phyloP scores from a whole-genome alignment of 1,284 basidiomycete genomes.

The Tetrapyrgos nigripes region DNA sequence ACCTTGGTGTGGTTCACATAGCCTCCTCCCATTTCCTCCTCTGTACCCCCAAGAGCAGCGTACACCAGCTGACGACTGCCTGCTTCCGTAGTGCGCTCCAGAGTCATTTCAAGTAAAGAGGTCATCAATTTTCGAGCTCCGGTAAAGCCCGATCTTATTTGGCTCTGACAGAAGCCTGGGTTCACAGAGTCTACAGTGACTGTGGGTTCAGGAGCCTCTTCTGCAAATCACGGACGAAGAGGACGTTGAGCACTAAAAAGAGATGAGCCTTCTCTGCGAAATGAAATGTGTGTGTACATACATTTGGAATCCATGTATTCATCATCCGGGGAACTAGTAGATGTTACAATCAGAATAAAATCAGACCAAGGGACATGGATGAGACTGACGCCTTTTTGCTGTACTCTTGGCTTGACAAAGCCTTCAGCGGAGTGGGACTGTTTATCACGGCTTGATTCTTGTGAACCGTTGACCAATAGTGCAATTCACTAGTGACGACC shows the following conservation, averaged over 20 bases:
- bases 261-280: neutral
- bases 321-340: neutral
- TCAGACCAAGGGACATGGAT: neutral
- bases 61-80: conserved; percentile 18
- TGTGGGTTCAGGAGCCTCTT: conserved; percentile 38
- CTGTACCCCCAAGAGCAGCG: conserved; percentile 15
- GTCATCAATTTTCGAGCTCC: conserved; percentile 25
- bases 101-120: conserved; percentile 24
- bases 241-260: conserved; percentile 46
- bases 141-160: conserved; percentile 37
- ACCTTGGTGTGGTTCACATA: conserved; percentile 11
- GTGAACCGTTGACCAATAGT: conserved; percentile 34
- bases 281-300: conserved; percentile 21
- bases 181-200: conserved; percentile 46
- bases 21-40: conserved; percentile 12
- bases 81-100: conserved; percentile 16
- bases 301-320: conserved; percentile 37
- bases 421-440: conserved; percentile 33
- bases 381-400: conserved; percentile 29
- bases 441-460: conserved; percentile 23
- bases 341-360: neutral
- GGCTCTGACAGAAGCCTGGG: conserved; percentile 56
- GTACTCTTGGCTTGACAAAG: conserved; percentile 36
- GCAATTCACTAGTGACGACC: conserved; percentile 32
- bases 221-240: conserved; percentile 49